Conservation (phyloP, 805 yeast genomes). For the Candida insectalens region DNA sequence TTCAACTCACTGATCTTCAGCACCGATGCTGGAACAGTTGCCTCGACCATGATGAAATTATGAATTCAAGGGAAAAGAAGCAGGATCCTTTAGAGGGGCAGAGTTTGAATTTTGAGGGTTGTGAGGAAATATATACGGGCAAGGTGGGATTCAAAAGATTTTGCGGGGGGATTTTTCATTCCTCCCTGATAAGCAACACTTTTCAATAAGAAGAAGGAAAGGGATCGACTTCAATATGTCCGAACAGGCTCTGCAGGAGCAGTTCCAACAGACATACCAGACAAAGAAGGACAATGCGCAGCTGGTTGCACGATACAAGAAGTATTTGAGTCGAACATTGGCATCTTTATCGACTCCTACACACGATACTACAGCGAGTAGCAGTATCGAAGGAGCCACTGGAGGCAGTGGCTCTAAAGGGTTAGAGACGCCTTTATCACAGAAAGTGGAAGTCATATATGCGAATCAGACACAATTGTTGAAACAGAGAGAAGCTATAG, state of each 20-base stretch:
- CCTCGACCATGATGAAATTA: conserved; percentile 12
- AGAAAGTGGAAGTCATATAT: conserved; percentile 20
- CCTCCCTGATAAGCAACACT: too few species aligned
- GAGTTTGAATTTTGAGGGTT: too few species aligned
- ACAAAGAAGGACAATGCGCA: conserved; percentile 13
- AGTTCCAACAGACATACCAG: conserved; percentile 14
- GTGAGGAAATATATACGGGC: too few species aligned
- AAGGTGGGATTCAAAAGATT: too few species aligned
- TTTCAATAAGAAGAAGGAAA: too few species aligned
- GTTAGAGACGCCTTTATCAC: conserved; percentile 13
- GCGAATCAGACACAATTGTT: conserved; percentile 19
- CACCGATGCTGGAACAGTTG: conserved; percentile 9
- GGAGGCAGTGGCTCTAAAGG: conserved; percentile 1
- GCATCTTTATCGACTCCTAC: conserved; percentile 7
- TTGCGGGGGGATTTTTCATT: too few species aligned
- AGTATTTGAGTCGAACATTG: conserved; percentile 14
- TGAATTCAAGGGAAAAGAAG: too few species aligned
- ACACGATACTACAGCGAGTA: not conserved
- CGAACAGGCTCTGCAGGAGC: conserved; percentile 17
- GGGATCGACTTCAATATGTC: too few species aligned
- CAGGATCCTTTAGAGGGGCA: too few species aligned
- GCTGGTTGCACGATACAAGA: conserved; percentile 13
- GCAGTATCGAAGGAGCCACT: not conserved
- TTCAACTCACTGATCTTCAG: conserved; percentile 7
- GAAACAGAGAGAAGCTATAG: conserved; percentile 12